Percentiles rank a stretch among this genome's conserved stretches.
These are phyloP conservation scores for Emydomyces testavorans DNA, from an alignment of 2,329 filamentous ascomycete species.

Conservation along the genomic window DNA sequence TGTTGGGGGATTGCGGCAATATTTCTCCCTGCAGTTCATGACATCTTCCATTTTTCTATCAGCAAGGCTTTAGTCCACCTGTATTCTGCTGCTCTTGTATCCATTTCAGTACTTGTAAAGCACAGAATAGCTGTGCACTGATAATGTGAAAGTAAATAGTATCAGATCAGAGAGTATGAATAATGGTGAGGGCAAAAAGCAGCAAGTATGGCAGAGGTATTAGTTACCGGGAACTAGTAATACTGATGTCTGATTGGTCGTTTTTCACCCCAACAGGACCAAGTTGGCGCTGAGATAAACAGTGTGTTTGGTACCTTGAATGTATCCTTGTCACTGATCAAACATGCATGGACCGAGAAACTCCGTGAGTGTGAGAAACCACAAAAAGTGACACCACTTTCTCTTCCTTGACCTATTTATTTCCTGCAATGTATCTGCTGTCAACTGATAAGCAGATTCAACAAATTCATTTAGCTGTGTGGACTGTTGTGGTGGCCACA, in stretches of 20 bases:
- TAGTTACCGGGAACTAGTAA: conserved; percentile 12
- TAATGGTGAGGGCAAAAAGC: too few species aligned
- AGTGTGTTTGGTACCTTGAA: neutral
- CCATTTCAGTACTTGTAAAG: too few species aligned
- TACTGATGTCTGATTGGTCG: neutral
- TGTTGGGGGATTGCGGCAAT: neutral
- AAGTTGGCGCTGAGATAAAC: neutral
- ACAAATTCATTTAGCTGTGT: neutral
- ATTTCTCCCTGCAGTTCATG: neutral
- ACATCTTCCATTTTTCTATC: neutral
- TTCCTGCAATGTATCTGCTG: neutral
- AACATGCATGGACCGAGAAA: neutral
- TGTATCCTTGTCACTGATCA: neutral
- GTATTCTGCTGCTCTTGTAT: too few species aligned
- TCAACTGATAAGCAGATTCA: neutral
- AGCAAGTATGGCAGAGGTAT: neutral
- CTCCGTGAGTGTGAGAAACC: neutral
- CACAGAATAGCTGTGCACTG: too few species aligned
- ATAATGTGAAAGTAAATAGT: too few species aligned
- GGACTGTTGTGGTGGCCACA: neutral
- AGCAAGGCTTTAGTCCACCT: too few species aligned
- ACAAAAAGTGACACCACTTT: conserved; percentile 9
- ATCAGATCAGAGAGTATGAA: too few species aligned
- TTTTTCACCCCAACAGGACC: conserved; percentile 11
- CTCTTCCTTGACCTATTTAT: neutral